Percentiles rank a stretch among this genome's conserved stretches.
Evolutionary conservation across 1,139 yeast species (phyloP).

Genomic region (Yamadazyma conglobata): DNA sequence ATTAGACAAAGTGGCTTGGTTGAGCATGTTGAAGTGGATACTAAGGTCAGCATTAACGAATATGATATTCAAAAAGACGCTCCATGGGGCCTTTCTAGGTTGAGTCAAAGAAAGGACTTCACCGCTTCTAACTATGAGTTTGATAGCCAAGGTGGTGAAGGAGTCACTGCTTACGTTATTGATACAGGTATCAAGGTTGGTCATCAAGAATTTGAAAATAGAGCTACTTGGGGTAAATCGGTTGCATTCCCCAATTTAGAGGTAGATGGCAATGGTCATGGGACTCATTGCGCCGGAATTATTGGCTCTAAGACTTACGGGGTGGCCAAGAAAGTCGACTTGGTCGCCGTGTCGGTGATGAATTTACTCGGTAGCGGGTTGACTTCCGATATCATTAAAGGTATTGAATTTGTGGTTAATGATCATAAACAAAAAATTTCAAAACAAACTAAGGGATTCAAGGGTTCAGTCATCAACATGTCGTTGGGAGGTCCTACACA

Average conservation of each 20-base stretch:
- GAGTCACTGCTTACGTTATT: conserved; percentile 87
- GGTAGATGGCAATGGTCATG: conserved; percentile 92
- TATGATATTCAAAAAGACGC: conserved; percentile 58
- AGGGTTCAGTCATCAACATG: conserved; percentile 88
- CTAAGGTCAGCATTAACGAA: conserved; percentile 65
- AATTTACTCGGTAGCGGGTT: conserved; percentile 76
- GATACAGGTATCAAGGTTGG: conserved; percentile 87
- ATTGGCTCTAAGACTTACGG: conserved; percentile 74
- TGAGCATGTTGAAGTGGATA: conserved; percentile 75
- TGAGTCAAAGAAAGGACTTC: conserved; percentile 81
- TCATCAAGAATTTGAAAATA: conserved; percentile 83
- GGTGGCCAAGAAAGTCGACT: conserved; percentile 70
- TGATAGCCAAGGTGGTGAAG: conserved; percentile 83
- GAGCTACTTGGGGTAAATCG: conserved; percentile 94
- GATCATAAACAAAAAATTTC: conserved; percentile 58
- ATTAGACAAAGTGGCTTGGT: conserved; percentile 74
- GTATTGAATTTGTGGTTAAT: conserved; percentile 74
- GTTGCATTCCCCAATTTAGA: conserved; percentile 82
- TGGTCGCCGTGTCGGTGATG: conserved; percentile 77
- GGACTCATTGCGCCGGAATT: conserved; percentile 87
- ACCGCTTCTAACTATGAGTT: conserved; percentile 76
- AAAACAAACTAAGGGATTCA: conserved; percentile 59
- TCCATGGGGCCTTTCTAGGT: conserved; percentile 81
- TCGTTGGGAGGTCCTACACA: conserved; percentile 89
- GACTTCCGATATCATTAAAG: conserved; percentile 78